Base-by-base conservation (phyloP, 2,329 filamentous ascomycete genomes). In the Fusarium illudens region DNA sequence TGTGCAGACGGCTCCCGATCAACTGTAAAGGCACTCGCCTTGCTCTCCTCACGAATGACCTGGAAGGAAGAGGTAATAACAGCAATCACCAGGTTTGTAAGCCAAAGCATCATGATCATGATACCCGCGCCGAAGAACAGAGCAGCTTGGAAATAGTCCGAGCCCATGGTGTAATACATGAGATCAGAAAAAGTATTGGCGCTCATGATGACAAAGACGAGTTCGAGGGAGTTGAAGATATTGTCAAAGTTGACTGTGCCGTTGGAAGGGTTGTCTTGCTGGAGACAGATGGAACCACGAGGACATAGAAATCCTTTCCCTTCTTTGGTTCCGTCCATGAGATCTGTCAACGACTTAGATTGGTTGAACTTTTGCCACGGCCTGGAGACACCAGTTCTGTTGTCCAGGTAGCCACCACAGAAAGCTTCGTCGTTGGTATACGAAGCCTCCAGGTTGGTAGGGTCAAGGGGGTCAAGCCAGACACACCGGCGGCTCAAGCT, bases 61-160 rank as follows among this genome's bases (percentile, higher is more conserved):
- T 99, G 96, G 75, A 99, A 99, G 1, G 95, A 97, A 6, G 96
- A 97, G 0, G 96, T 99, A 76, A 99, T 99, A 73, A 99, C 96
- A 4, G 96, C 96, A 75, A 99, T 97, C 48, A 92, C 79, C 80
- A 99, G 87, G 78, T 97, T 98, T 67, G 96, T 94, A 74, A 99
- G 87, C 96, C 96, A 99, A 51, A 99, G 85, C 83, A 93, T 96
- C 84, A 99, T 88, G 68, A 99, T 93, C 74, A 99, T 89, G 76
- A 97, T 95, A 22, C 86, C 87, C 12, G 85, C 87, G 25, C 84
- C 89, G 58, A 90, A 90, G 74, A 90, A 99, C 3, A 98, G 82
- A 2, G 94, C 93, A 4, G 94, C 89, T 15, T 92, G 87, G 7
- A 97, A 86, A 73, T 97, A 98, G 77, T 99, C 96, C 25, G 93